Evolutionary conservation across 2,329 filamentous ascomycete species (phyloP).

Genomic region (Trematosphaeria pertusa): DNA sequence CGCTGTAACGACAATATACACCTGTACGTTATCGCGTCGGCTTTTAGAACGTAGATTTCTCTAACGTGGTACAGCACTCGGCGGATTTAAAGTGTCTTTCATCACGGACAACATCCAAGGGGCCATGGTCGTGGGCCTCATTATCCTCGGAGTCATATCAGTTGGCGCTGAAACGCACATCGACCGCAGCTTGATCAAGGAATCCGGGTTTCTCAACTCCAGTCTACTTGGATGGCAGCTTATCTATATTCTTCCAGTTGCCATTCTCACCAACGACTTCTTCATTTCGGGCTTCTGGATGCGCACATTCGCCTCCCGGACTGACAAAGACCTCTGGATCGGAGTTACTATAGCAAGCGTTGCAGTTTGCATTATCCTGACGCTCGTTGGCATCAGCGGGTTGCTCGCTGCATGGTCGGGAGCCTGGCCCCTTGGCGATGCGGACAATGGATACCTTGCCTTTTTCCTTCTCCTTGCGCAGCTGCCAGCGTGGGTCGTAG

Average conservation of each 20-base stretch:
- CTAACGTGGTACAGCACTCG: constrained; percentile 64
- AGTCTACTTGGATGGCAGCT: constrained; percentile 83
- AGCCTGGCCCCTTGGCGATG: constrained; percentile 68
- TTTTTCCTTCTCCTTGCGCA: constrained; percentile 77
- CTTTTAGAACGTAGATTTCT: not conserved
- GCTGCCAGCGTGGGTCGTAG: constrained; percentile 81
- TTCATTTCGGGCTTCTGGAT: constrained; percentile 87
- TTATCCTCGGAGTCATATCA: constrained; percentile 79
- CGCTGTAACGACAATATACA: constrained; percentile 81
- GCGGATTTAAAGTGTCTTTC: constrained; percentile 85
- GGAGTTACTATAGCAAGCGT: constrained; percentile 73
- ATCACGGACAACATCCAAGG: constrained; percentile 84
- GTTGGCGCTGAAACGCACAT: constrained; percentile 78
- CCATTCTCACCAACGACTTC: constrained; percentile 84
- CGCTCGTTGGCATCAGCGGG: constrained; percentile 74
- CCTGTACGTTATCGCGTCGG: constrained; percentile 61
- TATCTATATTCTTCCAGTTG: constrained; percentile 82
- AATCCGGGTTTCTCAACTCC: constrained; percentile 72
- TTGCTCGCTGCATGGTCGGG: constrained; percentile 81
- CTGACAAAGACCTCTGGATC: constrained; percentile 78
- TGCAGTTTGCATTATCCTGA: constrained; percentile 70
- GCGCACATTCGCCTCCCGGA: constrained; percentile 80
- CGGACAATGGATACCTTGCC: constrained; percentile 69
- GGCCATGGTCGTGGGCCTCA: constrained; percentile 75
- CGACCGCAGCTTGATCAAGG: constrained; percentile 70